Conservation (phyloP, 2,329 filamentous ascomycete genomes). For the Pseudocercospora ulei region DNA sequence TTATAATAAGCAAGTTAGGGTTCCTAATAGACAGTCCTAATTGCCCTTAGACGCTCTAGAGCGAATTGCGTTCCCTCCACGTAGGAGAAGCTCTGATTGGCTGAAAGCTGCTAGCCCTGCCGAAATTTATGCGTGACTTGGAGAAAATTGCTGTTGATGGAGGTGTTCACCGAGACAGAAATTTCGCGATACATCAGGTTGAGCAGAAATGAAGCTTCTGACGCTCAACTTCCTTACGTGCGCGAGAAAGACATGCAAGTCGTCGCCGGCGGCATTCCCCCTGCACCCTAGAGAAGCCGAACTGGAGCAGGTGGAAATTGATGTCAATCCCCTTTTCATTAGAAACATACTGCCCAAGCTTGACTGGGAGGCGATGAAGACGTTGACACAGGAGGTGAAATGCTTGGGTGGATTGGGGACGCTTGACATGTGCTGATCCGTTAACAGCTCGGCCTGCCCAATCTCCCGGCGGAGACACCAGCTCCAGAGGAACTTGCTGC, state of each 20-base stretch:
- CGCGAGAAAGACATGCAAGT: slow-evolving; percentile 90
- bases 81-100: slow-evolving; percentile 1
- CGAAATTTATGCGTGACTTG: background rate
- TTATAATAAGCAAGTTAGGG: too few relatives aligned
- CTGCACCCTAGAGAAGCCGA: slow-evolving; percentile 88
- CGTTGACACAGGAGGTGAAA: slow-evolving; percentile 63
- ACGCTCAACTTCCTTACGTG: slow-evolving; percentile 96
- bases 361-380: slow-evolving; percentile 74
- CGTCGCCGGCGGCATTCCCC: slow-evolving; percentile 67
- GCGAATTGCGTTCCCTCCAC: too few relatives aligned
- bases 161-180: background rate
- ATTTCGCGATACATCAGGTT: background rate
- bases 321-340: slow-evolving; percentile 70
- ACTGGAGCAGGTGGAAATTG: slow-evolving; percentile 72
- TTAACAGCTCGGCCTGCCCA: slow-evolving; percentile 64
- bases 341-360: slow-evolving; percentile 75
- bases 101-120: background rate
- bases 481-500: slow-evolving; percentile 36
- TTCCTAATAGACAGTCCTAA: too few relatives aligned
- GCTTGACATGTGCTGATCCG: background rate
- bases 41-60: too few relatives aligned
- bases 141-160: background rate
- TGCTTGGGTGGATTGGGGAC: background rate
- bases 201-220: slow-evolving; percentile 71
- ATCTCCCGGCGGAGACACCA: slow-evolving; percentile 47